Conservation (phyloP, 1,139 yeast genomes). For the Martiniozyma asiatica region DNA sequence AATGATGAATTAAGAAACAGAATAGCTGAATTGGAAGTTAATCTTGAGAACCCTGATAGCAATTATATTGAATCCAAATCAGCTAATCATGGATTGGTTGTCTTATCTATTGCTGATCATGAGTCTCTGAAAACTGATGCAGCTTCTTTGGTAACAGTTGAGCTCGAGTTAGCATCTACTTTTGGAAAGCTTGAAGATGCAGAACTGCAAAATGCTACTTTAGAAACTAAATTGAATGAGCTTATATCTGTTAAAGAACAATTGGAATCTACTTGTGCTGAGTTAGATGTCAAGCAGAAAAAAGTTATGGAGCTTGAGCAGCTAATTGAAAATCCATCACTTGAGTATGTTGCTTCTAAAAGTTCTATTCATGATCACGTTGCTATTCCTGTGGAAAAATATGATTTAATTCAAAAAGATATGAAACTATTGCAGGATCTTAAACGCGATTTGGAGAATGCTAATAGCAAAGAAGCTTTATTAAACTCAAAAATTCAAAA, state of each 20-base stretch:
- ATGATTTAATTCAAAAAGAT: conserved; percentile 9
- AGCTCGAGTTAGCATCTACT: too few species aligned
- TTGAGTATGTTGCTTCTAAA: conserved; percentile 19
- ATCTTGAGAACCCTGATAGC: conserved; percentile 16
- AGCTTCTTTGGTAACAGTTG: too few species aligned
- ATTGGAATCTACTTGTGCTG: conserved; percentile 1
- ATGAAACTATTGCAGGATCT: too few species aligned
- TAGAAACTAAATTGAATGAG: conserved; percentile 1
- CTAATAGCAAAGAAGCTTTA: too few species aligned
- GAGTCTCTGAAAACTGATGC: conserved; percentile 12
- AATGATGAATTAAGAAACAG: neutral
- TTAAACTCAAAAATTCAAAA: too few species aligned
- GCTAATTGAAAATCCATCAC: conserved; percentile 12
- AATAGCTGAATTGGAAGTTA: conserved; percentile 1
- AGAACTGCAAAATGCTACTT: too few species aligned
- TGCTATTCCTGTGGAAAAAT: conserved; percentile 22
- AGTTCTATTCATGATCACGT: conserved; percentile 15
- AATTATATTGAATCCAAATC: conserved; percentile 9
- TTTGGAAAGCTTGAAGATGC: too few species aligned
- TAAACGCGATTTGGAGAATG: too few species aligned
- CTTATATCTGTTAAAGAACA: neutral
- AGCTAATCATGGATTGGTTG: conserved; percentile 5
- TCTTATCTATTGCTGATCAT: conserved; percentile 21
- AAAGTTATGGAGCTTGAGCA: too few species aligned
- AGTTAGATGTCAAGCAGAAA: too few species aligned